A percentile compares a stretch with the other conserved stretches of the same genome.
phyloP scores from a whole-genome alignment of 441 rosid species.

The Corymbia calophylla region DNA sequence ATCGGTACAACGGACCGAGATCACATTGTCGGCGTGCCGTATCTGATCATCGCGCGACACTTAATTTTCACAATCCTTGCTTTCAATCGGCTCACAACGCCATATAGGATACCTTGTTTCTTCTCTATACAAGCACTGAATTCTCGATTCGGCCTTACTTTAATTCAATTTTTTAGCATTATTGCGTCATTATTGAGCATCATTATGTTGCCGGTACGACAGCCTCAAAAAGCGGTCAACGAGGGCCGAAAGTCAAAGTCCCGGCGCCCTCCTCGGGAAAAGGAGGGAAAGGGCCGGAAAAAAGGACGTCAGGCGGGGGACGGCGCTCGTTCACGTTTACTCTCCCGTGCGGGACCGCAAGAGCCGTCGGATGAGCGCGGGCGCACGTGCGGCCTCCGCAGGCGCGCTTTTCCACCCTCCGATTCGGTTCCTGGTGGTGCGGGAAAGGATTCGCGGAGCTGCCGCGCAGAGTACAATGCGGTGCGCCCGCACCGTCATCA shows the following conservation, averaged over 20 bases:
- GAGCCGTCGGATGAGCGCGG: neutral
- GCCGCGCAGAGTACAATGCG: neutral
- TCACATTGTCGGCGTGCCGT: neutral
- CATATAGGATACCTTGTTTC: neutral
- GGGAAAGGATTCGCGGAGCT: neutral
- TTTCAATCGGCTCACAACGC: neutral
- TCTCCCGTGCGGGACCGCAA: neutral
- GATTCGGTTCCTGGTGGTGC: neutral
- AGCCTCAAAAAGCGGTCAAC: neutral
- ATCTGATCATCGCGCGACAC: rapidly evolving
- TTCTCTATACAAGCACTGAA: neutral
- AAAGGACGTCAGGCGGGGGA: neutral
- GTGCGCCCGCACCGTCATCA: neutral
- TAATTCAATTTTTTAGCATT: no score
- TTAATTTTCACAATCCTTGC: neutral
- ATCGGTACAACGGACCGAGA: rapidly evolving
- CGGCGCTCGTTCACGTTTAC: neutral
- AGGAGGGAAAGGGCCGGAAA: neutral
- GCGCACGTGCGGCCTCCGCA: neutral
- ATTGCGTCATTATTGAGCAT: neutral
- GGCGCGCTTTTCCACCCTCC: neutral
- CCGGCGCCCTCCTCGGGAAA: neutral
- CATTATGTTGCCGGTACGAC: neutral
- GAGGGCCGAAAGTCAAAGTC: neutral
- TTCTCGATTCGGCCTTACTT: neutral